A percentile compares a stretch with the other conserved stretches of the same genome.
Conservation (phyloP, 164 flowering plant species). For the grape (Vitis vinifera) region DNA sequence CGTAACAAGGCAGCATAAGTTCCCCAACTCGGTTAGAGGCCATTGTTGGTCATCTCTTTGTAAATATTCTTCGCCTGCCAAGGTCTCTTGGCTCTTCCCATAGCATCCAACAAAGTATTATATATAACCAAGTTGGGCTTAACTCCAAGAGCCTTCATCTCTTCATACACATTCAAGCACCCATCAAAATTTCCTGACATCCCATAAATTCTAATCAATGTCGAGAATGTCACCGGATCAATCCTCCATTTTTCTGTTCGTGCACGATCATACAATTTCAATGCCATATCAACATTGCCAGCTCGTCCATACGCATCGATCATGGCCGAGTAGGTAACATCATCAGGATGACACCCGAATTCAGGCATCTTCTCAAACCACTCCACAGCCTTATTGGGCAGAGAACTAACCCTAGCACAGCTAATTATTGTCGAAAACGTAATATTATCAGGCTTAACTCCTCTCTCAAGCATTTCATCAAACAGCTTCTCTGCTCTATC, state of each 20-base stretch:
- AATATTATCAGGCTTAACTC: slow-evolving; percentile 71
- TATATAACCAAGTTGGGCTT: slow-evolving; percentile 65
- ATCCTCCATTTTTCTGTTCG: slow-evolving; percentile 79
- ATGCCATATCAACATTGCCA: slow-evolving; percentile 77
- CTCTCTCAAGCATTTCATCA: slow-evolving; percentile 68
- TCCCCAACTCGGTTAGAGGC: slow-evolving; percentile 53
- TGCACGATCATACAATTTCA: slow-evolving; percentile 81
- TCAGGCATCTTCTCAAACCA: slow-evolving; percentile 85
- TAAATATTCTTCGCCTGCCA: slow-evolving; percentile 75
- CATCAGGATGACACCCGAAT: slow-evolving; percentile 70
- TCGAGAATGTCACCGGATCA: slow-evolving; percentile 67
- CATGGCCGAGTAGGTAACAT: slow-evolving; percentile 72
- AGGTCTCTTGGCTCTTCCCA: slow-evolving; percentile 93
- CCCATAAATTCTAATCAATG: slow-evolving; percentile 72
- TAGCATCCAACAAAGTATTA: slow-evolving; percentile 78
- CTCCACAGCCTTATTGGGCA: slow-evolving; percentile 76
- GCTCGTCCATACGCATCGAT: slow-evolving; percentile 85
- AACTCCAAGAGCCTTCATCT: slow-evolving; percentile 84
- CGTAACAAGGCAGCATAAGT: slow-evolving; percentile 76
- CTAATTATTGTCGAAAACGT: slow-evolving; percentile 85
- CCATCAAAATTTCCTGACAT: slow-evolving; percentile 76
- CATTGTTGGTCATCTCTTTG: slow-evolving; percentile 57
- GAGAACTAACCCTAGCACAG: slow-evolving; percentile 62
- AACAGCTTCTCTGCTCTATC: slow-evolving; percentile 64
- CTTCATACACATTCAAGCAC: slow-evolving; percentile 85